Percentiles rank a stretch among this genome's conserved stretches.
These are phyloP conservation scores for Suillus subaureus DNA, from an alignment of 768 basidiomycete species.

Conservation along the genomic window DNA sequence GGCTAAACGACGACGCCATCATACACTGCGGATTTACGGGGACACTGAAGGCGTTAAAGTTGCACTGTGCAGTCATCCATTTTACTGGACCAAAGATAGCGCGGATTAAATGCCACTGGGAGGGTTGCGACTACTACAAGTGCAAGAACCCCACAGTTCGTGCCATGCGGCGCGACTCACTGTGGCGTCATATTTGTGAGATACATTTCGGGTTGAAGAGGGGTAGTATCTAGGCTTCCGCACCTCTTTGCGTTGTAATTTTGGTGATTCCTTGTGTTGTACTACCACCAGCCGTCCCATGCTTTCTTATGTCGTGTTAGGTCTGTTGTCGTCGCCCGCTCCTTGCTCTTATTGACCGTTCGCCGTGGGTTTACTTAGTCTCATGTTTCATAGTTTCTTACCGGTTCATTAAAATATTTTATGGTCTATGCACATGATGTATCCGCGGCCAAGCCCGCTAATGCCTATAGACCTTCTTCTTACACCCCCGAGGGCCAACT, in stretches of 20 bases:
- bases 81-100: background rate
- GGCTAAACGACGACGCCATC: background rate
- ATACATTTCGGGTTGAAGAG: background rate
- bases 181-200: background rate
- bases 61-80: background rate
- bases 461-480: background rate
- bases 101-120: background rate
- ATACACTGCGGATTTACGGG: background rate
- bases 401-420: background rate
- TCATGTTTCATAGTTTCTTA: background rate
- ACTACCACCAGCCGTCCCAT: background rate
- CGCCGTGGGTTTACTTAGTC: background rate
- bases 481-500: background rate
- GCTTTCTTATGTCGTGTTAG: background rate
- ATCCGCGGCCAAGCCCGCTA: background rate
- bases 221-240: background rate
- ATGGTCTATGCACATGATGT: background rate
- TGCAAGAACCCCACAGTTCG: background rate
- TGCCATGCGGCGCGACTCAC: background rate
- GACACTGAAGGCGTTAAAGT: background rate
- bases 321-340: background rate
- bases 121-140: background rate
- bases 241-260: no score
- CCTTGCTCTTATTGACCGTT: background rate
- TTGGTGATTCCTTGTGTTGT: background rate